Conservation (phyloP, 23 red algal genomes). For the Gracilaria vermiculophylla region DNA sequence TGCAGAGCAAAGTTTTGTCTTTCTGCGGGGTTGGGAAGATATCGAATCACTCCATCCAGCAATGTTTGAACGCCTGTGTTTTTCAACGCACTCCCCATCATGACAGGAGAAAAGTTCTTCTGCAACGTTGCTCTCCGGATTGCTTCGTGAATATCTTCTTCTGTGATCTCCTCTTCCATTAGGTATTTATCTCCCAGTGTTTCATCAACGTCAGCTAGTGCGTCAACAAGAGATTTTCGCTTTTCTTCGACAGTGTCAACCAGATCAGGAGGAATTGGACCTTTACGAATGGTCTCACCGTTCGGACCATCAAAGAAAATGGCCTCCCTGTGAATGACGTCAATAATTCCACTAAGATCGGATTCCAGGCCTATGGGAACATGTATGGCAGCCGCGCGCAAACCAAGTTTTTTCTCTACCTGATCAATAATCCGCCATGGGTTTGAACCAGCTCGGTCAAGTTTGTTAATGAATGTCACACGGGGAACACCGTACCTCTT, state of each 20-base stretch:
- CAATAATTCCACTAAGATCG: conserved; percentile 81
- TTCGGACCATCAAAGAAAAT: conserved; percentile 93
- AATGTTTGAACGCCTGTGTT: conserved; percentile 97
- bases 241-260: conserved; percentile 41
- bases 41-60: conserved; percentile 87
- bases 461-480: conserved; percentile 98
- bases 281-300: conserved; percentile 69
- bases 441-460: conserved; percentile 87
- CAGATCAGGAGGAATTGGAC: conserved; percentile 36
- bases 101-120: conserved; percentile 82
- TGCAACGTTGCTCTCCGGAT: conserved; percentile 87
- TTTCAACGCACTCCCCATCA: conserved; percentile 89
- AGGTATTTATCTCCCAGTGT: conserved; percentile 82
- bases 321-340: conserved; percentile 80
- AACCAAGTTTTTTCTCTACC: conserved; percentile 73
- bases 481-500: conserved; percentile 95
- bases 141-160: conserved; percentile 71
- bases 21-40: conserved; percentile 91
- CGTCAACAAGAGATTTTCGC: conserved; percentile 71
- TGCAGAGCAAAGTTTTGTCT: conserved; percentile 59
- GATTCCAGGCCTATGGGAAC: conserved; percentile 93
- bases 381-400: conserved; percentile 76
- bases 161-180: conserved; percentile 73
- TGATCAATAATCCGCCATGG: conserved; percentile 85
- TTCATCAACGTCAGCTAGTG: conserved; percentile 95